phyloP scores from a whole-genome alignment of 164 flowering plant genomes.

The Dillenia turbinata region DNA sequence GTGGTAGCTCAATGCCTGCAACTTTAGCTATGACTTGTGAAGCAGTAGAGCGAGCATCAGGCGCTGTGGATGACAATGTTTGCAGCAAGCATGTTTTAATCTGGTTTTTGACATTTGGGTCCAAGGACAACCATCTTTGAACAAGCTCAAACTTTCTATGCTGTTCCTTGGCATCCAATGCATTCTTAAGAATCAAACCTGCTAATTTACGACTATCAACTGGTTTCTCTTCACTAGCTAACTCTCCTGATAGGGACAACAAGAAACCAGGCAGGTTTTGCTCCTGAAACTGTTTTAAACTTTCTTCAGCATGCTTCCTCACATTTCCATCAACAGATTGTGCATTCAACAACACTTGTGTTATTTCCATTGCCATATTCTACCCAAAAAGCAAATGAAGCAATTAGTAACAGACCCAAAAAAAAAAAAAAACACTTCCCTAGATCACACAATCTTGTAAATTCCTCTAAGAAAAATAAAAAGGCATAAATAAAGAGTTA shows the following conservation, averaged over 20 bases:
- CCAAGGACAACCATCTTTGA: constrained; percentile 58
- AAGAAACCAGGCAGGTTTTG: constrained; percentile 57
- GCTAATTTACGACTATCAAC: constrained; percentile 61
- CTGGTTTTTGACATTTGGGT: constrained; percentile 41
- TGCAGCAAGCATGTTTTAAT: constrained; percentile 48
- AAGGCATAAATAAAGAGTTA: neutral
- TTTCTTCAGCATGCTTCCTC: constrained; percentile 68
- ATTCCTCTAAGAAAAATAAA: neutral
- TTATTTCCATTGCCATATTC: constrained; percentile 57
- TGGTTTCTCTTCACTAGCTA: constrained; percentile 60
- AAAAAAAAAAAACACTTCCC: too few species aligned
- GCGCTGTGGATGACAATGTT: constrained; percentile 48
- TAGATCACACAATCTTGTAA: too few species aligned
- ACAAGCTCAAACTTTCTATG: constrained; percentile 60
- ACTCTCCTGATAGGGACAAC: constrained; percentile 57
- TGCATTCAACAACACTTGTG: constrained; percentile 60
- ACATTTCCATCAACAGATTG: constrained; percentile 58
- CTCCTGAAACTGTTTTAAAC: constrained; percentile 58
- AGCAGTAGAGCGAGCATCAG: constrained; percentile 64
- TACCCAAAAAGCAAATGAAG: constrained; percentile 7
- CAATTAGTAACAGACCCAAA: too few species aligned
- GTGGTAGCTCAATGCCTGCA: constrained; percentile 73
- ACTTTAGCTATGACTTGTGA: constrained; percentile 72
- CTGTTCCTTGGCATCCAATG: constrained; percentile 71
- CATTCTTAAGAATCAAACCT: constrained; percentile 63